Conservation (phyloP, 208 protist species). For the Wallacemonas collosoma region DNA sequence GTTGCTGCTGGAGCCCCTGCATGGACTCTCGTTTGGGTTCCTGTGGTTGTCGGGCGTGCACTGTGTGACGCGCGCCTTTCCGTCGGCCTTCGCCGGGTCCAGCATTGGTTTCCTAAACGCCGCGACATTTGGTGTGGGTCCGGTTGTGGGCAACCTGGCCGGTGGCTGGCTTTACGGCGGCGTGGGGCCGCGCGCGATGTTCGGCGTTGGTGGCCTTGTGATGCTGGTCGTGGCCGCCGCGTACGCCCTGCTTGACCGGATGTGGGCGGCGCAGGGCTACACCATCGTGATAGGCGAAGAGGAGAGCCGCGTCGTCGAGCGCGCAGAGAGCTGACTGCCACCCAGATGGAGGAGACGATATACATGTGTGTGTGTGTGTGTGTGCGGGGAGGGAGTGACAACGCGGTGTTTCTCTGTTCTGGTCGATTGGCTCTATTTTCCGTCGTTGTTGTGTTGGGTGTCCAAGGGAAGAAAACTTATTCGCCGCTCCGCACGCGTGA, state of each 20-base stretch:
- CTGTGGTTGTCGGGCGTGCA: slow-evolving; percentile 40
- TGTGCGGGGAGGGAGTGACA: neutral
- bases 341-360: neutral
- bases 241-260: slow-evolving; percentile 18
- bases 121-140: slow-evolving; percentile 34
- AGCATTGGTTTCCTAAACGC: slow-evolving; percentile 36
- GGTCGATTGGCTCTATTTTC: no score
- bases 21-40: slow-evolving; percentile 40
- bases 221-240: slow-evolving; percentile 20
- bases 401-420: no score
- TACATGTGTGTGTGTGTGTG: slow-evolving; percentile 7
- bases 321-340: neutral
- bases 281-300: slow-evolving; percentile 7
- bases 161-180: slow-evolving; percentile 32
- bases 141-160: slow-evolving; percentile 31
- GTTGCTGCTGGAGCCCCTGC: slow-evolving; percentile 37
- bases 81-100: slow-evolving; percentile 17
- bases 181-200: slow-evolving; percentile 30
- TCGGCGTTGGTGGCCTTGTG: slow-evolving; percentile 18
- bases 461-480: no score
- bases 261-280: slow-evolving; percentile 20
- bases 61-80: slow-evolving; percentile 27
- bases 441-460: no score
- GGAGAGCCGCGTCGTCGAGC: neutral
- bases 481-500: no score